phyloP scores from a whole-genome alignment of 2,329 filamentous ascomycete genomes.

The Aspergillus fumigatus region DNA sequence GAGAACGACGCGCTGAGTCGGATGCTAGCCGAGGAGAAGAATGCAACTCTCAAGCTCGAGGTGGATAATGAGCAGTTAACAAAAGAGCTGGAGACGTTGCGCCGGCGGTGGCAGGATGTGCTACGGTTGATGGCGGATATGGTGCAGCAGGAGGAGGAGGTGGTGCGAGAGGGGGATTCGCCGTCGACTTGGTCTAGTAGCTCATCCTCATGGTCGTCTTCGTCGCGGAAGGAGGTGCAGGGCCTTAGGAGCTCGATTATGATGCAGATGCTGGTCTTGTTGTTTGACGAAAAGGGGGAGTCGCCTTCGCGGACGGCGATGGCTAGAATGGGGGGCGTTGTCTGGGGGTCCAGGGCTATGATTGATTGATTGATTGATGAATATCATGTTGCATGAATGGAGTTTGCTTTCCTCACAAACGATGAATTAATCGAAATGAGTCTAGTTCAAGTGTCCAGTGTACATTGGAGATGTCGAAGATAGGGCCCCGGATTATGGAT shows the following conservation, averaged over 20 bases:
- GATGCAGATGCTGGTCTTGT: constrained; percentile 1
- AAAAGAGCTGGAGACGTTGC: not conserved
- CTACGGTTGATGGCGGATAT: constrained; percentile 1
- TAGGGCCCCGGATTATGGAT: too few species aligned
- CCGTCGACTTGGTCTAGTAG: not conserved
- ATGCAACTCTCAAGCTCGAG: not conserved
- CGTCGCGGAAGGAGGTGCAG: not conserved
- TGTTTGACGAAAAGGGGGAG: not conserved
- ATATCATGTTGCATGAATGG: too few species aligned
- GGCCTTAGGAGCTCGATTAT: not conserved
- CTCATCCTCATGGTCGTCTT: not conserved
- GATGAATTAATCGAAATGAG: too few species aligned
- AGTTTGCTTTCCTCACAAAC: too few species aligned
- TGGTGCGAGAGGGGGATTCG: not conserved
- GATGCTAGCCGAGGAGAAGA: not conserved
- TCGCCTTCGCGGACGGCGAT: too few species aligned
- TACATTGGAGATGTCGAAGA: too few species aligned
- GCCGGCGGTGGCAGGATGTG: not conserved
- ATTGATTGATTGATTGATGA: too few species aligned
- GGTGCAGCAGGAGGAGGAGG: not conserved
- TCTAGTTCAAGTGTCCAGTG: too few species aligned
- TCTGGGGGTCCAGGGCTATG: too few species aligned
- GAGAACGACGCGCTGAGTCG: not conserved
- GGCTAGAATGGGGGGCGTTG: too few species aligned
- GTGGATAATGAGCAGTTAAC: not conserved